Percentiles rank a stretch among this genome's conserved stretches.
Evolutionary conservation across 306 rosid species (phyloP).

Genomic region (Gillenia trifoliata): DNA sequence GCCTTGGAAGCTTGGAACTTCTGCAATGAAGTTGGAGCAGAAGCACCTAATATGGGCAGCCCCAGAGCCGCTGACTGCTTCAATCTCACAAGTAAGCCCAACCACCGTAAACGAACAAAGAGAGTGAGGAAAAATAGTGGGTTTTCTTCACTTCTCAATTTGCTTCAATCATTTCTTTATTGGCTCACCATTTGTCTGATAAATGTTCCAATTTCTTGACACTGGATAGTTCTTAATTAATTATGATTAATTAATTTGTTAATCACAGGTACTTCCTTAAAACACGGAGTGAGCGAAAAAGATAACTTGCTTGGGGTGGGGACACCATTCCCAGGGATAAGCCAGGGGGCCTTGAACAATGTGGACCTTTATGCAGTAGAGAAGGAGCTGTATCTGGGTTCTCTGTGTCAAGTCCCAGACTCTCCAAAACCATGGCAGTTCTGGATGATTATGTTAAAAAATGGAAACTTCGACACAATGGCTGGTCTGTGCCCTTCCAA

Average conservation of each 20-base stretch:
- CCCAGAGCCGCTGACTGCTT: slow-evolving; percentile 88
- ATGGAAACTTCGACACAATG: slow-evolving; percentile 56
- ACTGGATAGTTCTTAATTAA: background rate
- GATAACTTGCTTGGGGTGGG: slow-evolving; percentile 67
- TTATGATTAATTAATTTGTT: no score
- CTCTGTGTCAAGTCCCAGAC: slow-evolving; percentile 46
- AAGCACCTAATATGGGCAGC: slow-evolving; percentile 75
- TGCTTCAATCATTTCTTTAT: background rate
- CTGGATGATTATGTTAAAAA: slow-evolving; percentile 85
- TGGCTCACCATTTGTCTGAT: background rate
- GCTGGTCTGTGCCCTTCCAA: slow-evolving; percentile 58
- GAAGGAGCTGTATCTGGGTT: slow-evolving; percentile 65
- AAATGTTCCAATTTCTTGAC: background rate
- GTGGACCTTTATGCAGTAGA: slow-evolving; percentile 61
- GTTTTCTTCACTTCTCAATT: background rate
- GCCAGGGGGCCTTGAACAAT: slow-evolving; percentile 19
- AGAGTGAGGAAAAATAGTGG: background rate
- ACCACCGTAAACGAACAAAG: background rate
- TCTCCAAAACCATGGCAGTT: slow-evolving; percentile 69
- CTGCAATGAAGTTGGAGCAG: slow-evolving; percentile 82
- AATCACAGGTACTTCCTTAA: slow-evolving; percentile 30
- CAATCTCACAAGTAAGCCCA: slow-evolving; percentile 49
- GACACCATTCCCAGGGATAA: slow-evolving; percentile 38
- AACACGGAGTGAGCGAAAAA: slow-evolving; percentile 40
- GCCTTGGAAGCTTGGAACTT: slow-evolving; percentile 93